Base-by-base conservation (phyloP, 371 early-diverging fungal genomes). In the Lichtheimia ramosa region DNA sequence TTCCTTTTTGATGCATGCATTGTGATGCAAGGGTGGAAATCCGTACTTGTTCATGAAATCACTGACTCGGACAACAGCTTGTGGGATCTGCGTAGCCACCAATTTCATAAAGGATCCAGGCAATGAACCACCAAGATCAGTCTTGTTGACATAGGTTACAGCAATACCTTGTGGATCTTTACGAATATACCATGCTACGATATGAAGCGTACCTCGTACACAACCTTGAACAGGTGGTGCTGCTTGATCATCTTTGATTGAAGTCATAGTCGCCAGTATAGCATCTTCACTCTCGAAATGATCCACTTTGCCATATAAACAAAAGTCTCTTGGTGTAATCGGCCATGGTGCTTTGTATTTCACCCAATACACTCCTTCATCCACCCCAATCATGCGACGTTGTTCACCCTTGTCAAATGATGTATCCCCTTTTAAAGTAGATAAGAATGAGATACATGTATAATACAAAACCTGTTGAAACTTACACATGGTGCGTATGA, bases 71-170 rank as follows among this genome's bases (percentile, higher is more conserved):
- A 70, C 69, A 28, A 73, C 69, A 53, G 75, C 73, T 39, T 69
- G 57, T 23, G 78, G 75, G 0, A 73, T 69, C 28, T 75, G 79
- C 20, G 54, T 64, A 8, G 69, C 61, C 6, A 75, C 52, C 21
- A 34, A 41, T 56, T 69, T 71, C 4, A 71, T 42, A 46, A 75
- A 70, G 5, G 71, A 56, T 8, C 61, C 24, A 16, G 79, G 79
- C n/a, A 78, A 64, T 2, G 67, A 70, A 8, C 79, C 79, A 46
- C 64, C 73, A 23, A 78, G 54, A 46, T 75, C 75, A n/a, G 72
- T 54, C 43, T 78, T 75, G 13, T 68, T 73, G 50, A 78, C 64
- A 40, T 75, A 78, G 10, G 68, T 69, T 10, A 78, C 18, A 4
- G 43, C 51, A 15, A 75, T 24, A 27, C 75, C 75, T 3, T 56